These are phyloP conservation scores for Neophaeococcomyces aloes DNA, from an alignment of 2,329 filamentous ascomycete genomes.

Conservation along the genomic window DNA sequence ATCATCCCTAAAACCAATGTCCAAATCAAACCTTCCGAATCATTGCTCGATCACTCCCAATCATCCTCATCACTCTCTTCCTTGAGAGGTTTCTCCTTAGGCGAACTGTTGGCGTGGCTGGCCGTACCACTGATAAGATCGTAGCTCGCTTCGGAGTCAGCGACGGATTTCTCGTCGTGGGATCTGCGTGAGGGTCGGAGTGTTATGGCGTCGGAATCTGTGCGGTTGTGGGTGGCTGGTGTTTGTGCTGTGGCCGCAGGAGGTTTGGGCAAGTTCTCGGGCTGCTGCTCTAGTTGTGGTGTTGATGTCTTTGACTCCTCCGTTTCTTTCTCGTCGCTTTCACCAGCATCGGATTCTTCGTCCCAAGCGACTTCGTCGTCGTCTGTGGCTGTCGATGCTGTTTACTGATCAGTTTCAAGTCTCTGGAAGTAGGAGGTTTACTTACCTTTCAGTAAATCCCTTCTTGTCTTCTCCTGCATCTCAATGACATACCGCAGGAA, in stretches of 20 bases:
- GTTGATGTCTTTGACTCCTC: constrained; percentile 26
- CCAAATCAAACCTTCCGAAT: too few relatives aligned
- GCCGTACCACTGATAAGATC: constrained; percentile 77
- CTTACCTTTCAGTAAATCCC: constrained; percentile 82
- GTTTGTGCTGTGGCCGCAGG: constrained; percentile 14
- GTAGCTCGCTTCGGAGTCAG: constrained; percentile 91
- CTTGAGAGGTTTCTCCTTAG: constrained; percentile 46
- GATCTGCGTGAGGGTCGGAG: constrained; percentile 60
- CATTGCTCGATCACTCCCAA: too few relatives aligned
- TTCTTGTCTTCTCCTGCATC: constrained; percentile 77
- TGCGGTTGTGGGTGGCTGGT: constrained; percentile 24
- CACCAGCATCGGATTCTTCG: constrained; percentile 58
- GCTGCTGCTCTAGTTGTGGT: constrained; percentile 17
- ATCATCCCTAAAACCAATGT: too few relatives aligned
- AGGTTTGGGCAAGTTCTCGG: constrained; percentile 16
- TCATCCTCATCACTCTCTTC: constrained; percentile 41
- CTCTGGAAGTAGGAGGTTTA: constrained; percentile 12
- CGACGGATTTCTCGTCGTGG: constrained; percentile 79
- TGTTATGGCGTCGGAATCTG: constrained; percentile 19
- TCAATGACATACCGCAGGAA: constrained; percentile 88
- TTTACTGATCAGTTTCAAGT: constrained; percentile 17
- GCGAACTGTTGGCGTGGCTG: constrained; percentile 64
- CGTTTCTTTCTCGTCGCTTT: constrained; percentile 34
- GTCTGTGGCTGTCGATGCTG: constrained; percentile 43
- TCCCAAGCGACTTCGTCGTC: constrained; percentile 61